Evolutionary conservation across 2,329 filamentous ascomycete species (phyloP).

Genomic region (Microsporum canis): DNA sequence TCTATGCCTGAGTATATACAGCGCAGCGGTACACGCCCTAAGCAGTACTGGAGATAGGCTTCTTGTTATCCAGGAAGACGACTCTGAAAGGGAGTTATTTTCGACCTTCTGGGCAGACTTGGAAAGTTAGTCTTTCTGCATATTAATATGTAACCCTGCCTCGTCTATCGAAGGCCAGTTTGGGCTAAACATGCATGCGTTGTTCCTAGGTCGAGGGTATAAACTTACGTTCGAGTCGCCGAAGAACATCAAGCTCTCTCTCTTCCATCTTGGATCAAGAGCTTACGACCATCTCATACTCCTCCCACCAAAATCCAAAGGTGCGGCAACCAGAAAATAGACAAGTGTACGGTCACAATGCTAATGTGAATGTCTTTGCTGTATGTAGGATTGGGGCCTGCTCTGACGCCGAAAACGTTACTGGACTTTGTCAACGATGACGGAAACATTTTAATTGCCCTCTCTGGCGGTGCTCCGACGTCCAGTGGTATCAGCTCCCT

Average conservation of each 20-base stretch:
- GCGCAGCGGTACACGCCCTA: conserved; percentile 48
- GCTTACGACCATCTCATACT: conserved; percentile 85
- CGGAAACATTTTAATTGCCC: conserved; percentile 80
- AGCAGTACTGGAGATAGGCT: conserved; percentile 70
- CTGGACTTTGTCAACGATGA: conserved; percentile 84
- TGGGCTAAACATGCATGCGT: conserved; percentile 12
- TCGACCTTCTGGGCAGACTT: conserved; percentile 55
- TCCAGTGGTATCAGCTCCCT: conserved; percentile 65
- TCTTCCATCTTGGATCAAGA: conserved; percentile 79
- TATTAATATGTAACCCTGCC: neutral
- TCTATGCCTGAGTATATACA: conserved; percentile 51
- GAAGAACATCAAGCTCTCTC: conserved; percentile 61
- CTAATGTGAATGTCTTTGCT: conserved; percentile 7
- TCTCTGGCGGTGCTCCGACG: conserved; percentile 60
- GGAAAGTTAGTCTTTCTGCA: conserved; percentile 27
- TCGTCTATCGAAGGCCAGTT: neutral
- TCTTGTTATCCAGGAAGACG: conserved; percentile 76
- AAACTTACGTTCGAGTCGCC: conserved; percentile 70
- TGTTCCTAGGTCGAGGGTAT: conserved; percentile 62
- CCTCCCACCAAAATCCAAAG: conserved; percentile 83
- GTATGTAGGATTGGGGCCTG: conserved; percentile 66
- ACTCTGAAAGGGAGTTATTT: conserved; percentile 68
- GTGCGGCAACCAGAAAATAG: conserved; percentile 31
- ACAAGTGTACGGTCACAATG: neutral
- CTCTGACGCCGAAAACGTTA: conserved; percentile 72